phyloP scores from a whole-genome alignment of 306 rosid species.

The Lupinus albus region DNA sequence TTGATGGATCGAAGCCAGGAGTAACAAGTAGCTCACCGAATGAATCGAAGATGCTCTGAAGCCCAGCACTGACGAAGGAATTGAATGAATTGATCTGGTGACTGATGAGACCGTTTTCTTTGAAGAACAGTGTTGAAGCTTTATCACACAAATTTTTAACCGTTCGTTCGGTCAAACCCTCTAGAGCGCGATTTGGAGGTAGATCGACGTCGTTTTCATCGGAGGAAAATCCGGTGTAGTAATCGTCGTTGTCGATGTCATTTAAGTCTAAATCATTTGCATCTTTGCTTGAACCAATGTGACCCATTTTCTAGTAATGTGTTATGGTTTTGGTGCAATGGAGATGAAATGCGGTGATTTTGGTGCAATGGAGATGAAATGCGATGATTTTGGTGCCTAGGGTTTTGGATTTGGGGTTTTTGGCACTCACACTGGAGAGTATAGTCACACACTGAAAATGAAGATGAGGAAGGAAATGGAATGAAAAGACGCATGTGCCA shows the following conservation, averaged over 20 bases:
- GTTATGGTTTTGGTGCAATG: no score
- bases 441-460: no score
- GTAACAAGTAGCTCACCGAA: constrained; percentile 70
- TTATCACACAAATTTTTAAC: constrained; percentile 54
- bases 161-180: constrained; percentile 47
- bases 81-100: constrained; percentile 88
- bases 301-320: constrained; percentile 55
- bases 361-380: no score
- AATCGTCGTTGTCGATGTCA: constrained; percentile 44
- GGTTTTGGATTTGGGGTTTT: no score
- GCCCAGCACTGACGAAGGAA: constrained; percentile 54
- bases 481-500: no score
- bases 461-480: no score
- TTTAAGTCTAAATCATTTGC: neutral
- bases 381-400: no score
- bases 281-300: constrained; percentile 59
- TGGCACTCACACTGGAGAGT: no score
- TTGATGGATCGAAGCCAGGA: constrained; percentile 86
- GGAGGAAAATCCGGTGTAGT: neutral
- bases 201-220: constrained; percentile 26
- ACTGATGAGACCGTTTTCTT: constrained; percentile 73
- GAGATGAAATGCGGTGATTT: no score
- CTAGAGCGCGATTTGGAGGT: constrained; percentile 23
- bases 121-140: constrained; percentile 61
- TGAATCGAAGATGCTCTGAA: constrained; percentile 62